Evolutionary conservation across 306 rosid species (phyloP), one percentile per base, ranked within the genome.

Genomic region (Morella rubra): DNA sequence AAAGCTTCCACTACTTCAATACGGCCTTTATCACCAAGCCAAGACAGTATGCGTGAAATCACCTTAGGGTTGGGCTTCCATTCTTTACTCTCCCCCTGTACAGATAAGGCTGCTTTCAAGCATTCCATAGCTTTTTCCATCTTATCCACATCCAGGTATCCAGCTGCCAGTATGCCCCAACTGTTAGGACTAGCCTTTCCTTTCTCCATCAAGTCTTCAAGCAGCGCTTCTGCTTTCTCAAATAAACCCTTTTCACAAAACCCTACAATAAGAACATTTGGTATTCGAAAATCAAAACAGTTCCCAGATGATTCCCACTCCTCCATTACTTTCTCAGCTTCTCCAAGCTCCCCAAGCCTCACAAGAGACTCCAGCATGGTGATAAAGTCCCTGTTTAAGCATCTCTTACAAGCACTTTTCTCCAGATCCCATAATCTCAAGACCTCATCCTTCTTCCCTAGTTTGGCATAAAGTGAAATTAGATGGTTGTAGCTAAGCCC

Each of bases 271-370:
- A 95, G 66, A 1, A 75, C 59, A 27, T 84, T 83, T 5, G 96
- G 96, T 45, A 90, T 85, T 73, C 83, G 84, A 70, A 81, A 83
- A 86, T 95, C 97, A 51, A 89, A 90, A 73, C 84, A 85, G 78
- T 92, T 95, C 51, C 86, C 90, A 19, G 96, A 87, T 64, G 86
- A 85, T 77, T 95, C 85, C 98, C 98, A 92, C 72, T 95, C 93
- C 85, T 50, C 51, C 66, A 87, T 72, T 59, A 92, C 77, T 65
- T 83, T 85, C 72, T 89, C 96, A 76, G 95, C 96, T 73, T 92
- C 97, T 24, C 88, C 80, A 0, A 92, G 76, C 85, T 79, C 97
- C 2, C 90, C 87, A 16, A 95, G 91, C 86, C 80, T 85, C 52
- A 82, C 89, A 66, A 95, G 87, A 55, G 97, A 89, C 37, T 83